phyloP scores from a whole-genome alignment of 2,329 filamentous ascomycete species.

The Sarocladiaceae sp. region DNA sequence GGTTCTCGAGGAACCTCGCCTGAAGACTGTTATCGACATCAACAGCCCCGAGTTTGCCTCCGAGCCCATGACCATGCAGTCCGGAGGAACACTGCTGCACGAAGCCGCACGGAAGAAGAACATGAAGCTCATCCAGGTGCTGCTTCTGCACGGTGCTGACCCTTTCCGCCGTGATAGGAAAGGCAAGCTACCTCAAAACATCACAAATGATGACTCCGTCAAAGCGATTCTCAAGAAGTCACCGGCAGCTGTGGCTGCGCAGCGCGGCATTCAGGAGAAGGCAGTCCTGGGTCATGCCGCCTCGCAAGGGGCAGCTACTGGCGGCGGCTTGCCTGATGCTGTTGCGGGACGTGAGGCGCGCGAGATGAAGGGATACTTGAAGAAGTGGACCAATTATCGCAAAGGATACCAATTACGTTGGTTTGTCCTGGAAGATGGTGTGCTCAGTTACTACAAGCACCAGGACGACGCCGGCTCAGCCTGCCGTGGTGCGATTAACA shows the following conservation, averaged over 20 bases:
- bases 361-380: constrained; percentile 98
- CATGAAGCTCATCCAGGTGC: constrained; percentile 78
- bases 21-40: constrained; percentile 85
- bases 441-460: constrained; percentile 98
- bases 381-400: constrained; percentile 99
- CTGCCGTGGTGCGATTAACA: constrained; percentile 96
- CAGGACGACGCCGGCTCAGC: constrained; percentile 96
- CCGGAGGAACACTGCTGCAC: constrained; percentile 88
- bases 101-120: constrained; percentile 89
- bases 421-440: constrained; percentile 97
- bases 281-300: constrained; percentile 78
- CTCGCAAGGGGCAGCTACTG: constrained; percentile 46
- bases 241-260: constrained; percentile 88
- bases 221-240: constrained; percentile 88
- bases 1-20: constrained; percentile 76
- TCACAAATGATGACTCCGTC: constrained; percentile 91
- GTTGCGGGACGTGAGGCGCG: constrained; percentile 78
- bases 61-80: constrained; percentile 70
- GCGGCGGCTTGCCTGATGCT: constrained; percentile 52
- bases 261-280: constrained; percentile 94
- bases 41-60: constrained; percentile 87
- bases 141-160: constrained; percentile 91
- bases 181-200: constrained; percentile 91
- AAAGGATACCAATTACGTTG: constrained; percentile 94
- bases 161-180: constrained; percentile 93